Conservation (phyloP, 306 rosid species). For the Ormosia semicastrata region DNA sequence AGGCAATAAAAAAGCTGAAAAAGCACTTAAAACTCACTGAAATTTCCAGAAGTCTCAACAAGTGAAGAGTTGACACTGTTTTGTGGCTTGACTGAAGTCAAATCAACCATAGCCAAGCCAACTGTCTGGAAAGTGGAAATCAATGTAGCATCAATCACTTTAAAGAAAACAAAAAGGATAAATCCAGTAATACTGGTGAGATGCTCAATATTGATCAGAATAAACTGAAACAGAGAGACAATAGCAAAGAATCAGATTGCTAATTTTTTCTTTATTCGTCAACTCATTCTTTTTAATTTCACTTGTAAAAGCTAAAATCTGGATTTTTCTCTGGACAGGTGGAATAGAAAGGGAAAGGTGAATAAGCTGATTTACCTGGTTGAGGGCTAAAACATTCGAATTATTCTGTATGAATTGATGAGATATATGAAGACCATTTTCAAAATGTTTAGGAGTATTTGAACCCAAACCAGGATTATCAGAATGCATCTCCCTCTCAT, state of each 20-base stretch:
- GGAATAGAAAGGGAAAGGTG: constrained; percentile 12
- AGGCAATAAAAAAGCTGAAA: constrained; percentile 8
- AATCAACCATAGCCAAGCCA: constrained; percentile 26
- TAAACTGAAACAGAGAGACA: constrained; percentile 1
- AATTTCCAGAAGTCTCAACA: constrained; percentile 24
- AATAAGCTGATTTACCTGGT: constrained; percentile 43
- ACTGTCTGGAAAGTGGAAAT: constrained; percentile 54
- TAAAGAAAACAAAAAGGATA: neutral
- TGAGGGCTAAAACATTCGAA: constrained; percentile 24
- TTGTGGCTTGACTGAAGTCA: constrained; percentile 30
- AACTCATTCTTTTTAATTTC: neutral
- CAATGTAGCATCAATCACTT: constrained; percentile 8
- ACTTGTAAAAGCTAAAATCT: constrained; percentile 2
- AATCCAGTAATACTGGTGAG: neutral
- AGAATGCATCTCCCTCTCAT: constrained; percentile 41
- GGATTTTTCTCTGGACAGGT: constrained; percentile 11
- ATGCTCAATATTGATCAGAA: neutral
- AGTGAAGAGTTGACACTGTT: constrained; percentile 12
- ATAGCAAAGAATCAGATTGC: neutral
- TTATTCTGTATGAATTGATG: constrained; percentile 27
- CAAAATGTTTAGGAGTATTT: constrained; percentile 15
- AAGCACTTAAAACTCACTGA: constrained; percentile 41
- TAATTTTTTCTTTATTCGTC: neutral
- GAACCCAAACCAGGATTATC: constrained; percentile 29
- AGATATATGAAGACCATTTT: constrained; percentile 17